phyloP scores from a whole-genome alignment of 2,329 filamentous ascomycete genomes.

The Fusarium chuoi region DNA sequence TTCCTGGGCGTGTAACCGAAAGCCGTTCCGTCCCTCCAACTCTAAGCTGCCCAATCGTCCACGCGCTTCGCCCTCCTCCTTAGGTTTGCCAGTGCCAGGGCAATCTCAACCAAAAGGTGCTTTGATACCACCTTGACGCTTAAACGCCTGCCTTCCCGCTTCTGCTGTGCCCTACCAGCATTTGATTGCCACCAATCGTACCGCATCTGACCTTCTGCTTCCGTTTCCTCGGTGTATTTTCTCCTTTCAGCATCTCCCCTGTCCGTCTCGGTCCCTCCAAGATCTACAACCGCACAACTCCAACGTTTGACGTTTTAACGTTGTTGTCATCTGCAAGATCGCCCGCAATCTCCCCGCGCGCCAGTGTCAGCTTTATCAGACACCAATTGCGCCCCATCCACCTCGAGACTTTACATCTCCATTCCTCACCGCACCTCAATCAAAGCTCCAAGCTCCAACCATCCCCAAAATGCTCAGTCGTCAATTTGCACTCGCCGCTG shows the following conservation, averaged over 20 bases:
- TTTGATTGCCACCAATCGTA: constrained; percentile 38
- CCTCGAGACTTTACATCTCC: constrained; percentile 21
- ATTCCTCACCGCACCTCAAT: constrained; percentile 6
- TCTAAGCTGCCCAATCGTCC: constrained; percentile 35
- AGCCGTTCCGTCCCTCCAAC: constrained; percentile 46
- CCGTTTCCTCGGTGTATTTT: constrained; percentile 32
- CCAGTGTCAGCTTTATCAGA: constrained; percentile 31
- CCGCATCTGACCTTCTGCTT: constrained; percentile 42
- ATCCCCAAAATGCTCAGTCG: constrained; percentile 58
- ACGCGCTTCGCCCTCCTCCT: constrained; percentile 28
- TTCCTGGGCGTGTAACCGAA: constrained; percentile 40
- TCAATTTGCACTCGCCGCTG: constrained; percentile 59
- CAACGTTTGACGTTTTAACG: constrained; percentile 33
- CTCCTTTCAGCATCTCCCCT: constrained; percentile 31
- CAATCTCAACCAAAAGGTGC: constrained; percentile 36
- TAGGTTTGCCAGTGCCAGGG: constrained; percentile 28
- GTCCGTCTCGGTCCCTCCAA: constrained; percentile 27
- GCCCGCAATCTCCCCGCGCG: constrained; percentile 24
- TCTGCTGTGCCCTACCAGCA: constrained; percentile 40
- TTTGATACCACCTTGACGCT: constrained; percentile 32
- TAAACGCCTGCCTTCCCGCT: constrained; percentile 35
- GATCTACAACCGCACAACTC: constrained; percentile 20
- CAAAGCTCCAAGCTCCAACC: constrained; percentile 30
- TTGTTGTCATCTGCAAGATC: constrained; percentile 29
- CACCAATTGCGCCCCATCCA: constrained; percentile 26